Evolutionary conservation across 2,329 filamentous ascomycete species (phyloP).

Genomic region (Diaporthe helianthi): DNA sequence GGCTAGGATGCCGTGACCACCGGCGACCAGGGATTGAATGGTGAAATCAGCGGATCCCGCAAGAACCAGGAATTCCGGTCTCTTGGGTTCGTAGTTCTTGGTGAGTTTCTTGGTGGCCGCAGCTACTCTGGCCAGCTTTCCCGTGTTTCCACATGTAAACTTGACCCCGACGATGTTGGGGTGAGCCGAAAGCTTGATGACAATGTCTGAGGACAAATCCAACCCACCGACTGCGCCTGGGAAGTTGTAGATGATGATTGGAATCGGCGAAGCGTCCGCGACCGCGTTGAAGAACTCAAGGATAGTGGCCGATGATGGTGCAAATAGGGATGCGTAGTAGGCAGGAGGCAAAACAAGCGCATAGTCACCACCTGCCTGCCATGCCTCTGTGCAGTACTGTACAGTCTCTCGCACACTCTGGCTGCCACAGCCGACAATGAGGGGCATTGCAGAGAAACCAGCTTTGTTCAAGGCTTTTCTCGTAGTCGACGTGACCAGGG

Average conservation of each 20-base stretch:
- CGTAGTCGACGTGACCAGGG: constrained; percentile 72
- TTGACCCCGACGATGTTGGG: constrained; percentile 74
- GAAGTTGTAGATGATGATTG: constrained; percentile 74
- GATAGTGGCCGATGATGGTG: constrained; percentile 65
- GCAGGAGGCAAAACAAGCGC: constrained; percentile 78
- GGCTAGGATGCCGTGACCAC: constrained; percentile 74
- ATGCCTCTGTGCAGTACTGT: constrained; percentile 72
- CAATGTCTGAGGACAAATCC: constrained; percentile 69
- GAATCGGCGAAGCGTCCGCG: constrained; percentile 68
- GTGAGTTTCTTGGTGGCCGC: constrained; percentile 59
- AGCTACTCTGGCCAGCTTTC: constrained; percentile 70
- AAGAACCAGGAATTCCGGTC: constrained; percentile 69
- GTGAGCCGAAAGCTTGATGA: constrained; percentile 65
- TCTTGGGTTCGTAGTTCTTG: constrained; percentile 43
- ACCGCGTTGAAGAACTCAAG: constrained; percentile 71
- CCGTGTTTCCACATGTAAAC: constrained; percentile 74
- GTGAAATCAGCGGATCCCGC: constrained; percentile 78
- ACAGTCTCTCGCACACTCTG: constrained; percentile 78
- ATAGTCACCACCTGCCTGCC: constrained; percentile 74
- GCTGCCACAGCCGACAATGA: constrained; percentile 78
- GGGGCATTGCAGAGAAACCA: constrained; percentile 69
- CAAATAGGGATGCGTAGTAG: constrained; percentile 76
- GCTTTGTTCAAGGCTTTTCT: constrained; percentile 72
- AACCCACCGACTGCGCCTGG: constrained; percentile 69
- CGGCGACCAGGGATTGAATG: constrained; percentile 71